Conservation (phyloP, 805 yeast species). For the Lachancea lanzarotensis region DNA sequence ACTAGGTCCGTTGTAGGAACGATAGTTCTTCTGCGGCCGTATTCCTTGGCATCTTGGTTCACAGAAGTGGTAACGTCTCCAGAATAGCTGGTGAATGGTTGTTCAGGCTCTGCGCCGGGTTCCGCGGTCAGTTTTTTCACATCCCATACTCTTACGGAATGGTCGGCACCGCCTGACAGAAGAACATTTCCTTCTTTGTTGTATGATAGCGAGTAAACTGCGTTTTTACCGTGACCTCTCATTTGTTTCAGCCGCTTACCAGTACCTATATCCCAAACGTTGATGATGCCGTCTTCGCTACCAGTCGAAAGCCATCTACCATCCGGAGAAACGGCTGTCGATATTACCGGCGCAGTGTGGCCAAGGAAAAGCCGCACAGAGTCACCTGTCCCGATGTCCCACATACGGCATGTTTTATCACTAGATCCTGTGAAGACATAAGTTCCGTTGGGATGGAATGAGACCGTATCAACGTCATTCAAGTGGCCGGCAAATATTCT, state of each 20-base stretch:
- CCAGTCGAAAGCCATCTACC: constrained; percentile 96
- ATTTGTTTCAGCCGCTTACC: constrained; percentile 83
- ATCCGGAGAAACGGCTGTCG: constrained; percentile 88
- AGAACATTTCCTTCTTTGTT: constrained; percentile 83
- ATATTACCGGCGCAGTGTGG: constrained; percentile 81
- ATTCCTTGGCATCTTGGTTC: constrained; percentile 38
- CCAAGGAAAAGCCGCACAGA: constrained; percentile 90
- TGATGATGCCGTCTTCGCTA: constrained; percentile 84
- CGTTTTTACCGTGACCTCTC: constrained; percentile 90
- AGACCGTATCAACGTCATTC: constrained; percentile 91
- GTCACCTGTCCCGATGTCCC: constrained; percentile 89
- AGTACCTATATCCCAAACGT: constrained; percentile 90
- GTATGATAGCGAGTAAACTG: constrained; percentile 78
- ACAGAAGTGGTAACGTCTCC: constrained; percentile 31
- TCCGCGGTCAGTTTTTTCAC: constrained; percentile 78
- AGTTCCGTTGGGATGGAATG: constrained; percentile 93
- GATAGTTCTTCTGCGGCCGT: constrained; percentile 57
- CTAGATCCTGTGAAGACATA: constrained; percentile 92
- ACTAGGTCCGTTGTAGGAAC: constrained; percentile 84
- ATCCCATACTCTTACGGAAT: constrained; percentile 94
- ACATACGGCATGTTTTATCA: constrained; percentile 94
- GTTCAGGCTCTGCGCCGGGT: constrained; percentile 71
- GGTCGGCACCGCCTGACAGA: constrained; percentile 89
- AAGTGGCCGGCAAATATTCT: constrained; percentile 96
- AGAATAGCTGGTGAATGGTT: constrained; percentile 39